phyloP scores from a whole-genome alignment of 2,329 filamentous ascomycete genomes.

The Hirsutella minnesotensis region DNA sequence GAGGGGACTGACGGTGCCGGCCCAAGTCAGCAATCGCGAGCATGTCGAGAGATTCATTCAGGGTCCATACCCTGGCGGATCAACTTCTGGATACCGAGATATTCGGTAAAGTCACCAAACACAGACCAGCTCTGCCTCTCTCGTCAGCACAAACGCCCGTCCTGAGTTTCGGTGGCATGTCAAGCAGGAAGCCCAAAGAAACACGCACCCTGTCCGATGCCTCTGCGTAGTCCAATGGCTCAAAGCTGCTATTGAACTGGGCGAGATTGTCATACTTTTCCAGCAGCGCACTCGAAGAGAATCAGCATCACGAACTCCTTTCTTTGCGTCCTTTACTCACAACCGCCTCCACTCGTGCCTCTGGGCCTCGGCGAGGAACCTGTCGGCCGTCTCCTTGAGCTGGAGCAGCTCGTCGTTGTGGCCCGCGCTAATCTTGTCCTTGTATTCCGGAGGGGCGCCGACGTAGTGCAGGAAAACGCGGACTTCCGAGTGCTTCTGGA shows the following conservation, averaged over 20 bases:
- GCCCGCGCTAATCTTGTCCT: not conserved
- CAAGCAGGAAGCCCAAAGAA: not conserved
- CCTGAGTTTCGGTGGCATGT: too few relatives aligned
- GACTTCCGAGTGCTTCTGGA: not conserved
- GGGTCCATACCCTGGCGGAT: not conserved
- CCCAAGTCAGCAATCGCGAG: too few relatives aligned
- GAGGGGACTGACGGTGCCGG: not conserved
- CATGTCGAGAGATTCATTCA: not conserved
- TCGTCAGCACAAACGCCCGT: too few relatives aligned
- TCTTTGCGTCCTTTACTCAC: not conserved
- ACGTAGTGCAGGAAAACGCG: slow-evolving; percentile 1
- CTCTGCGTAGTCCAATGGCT: not conserved
- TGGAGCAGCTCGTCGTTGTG: not conserved
- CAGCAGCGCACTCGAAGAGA: not conserved
- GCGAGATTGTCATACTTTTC: not conserved
- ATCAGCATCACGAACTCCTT: not conserved
- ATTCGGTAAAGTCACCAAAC: not conserved
- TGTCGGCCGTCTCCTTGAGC: not conserved
- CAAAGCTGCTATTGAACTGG: not conserved
- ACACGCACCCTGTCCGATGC: not conserved
- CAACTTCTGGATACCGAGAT: not conserved
- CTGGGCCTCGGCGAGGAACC: slow-evolving; percentile 1
- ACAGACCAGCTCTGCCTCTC: not conserved
- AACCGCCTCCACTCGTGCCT: slow-evolving; percentile 1
- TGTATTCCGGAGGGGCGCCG: not conserved